A percentile compares a stretch with the other conserved stretches of the same genome.
These are phyloP conservation scores for Buxus sempervirens DNA, from an alignment of 164 flowering plant species.

Conservation along the genomic window DNA sequence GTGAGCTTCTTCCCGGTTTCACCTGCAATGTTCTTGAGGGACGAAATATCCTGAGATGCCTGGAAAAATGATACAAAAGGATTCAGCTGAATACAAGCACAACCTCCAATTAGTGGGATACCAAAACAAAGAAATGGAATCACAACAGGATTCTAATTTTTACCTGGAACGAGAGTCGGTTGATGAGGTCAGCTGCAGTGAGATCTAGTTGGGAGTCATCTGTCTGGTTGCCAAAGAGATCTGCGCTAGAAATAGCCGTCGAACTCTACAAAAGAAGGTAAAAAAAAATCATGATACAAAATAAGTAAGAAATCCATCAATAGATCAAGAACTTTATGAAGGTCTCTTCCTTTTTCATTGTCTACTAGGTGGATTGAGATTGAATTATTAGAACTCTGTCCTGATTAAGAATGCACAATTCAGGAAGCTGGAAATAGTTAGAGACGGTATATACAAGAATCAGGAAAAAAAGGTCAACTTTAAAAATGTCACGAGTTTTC, in stretches of 20 bases:
- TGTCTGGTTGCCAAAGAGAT: slow-evolving; percentile 64
- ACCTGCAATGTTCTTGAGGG: slow-evolving; percentile 89
- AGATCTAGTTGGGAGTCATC: slow-evolving; percentile 50
- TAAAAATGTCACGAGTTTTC: no score
- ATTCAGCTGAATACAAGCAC: neutral
- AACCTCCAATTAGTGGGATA: neutral
- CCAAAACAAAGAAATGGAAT: neutral
- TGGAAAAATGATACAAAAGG: slow-evolving; percentile 16
- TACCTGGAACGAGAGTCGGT: slow-evolving; percentile 81
- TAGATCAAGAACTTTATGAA: neutral
- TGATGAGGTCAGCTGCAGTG: slow-evolving; percentile 73
- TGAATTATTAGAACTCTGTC: no score
- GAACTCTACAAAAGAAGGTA: slow-evolving; percentile 50
- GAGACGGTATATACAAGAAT: no score
- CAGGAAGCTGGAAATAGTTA: neutral
- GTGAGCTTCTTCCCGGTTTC: slow-evolving; percentile 94
- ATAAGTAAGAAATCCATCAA: neutral
- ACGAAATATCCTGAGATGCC: slow-evolving; percentile 92
- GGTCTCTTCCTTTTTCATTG: no score
- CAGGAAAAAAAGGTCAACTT: no score
- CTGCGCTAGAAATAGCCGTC: slow-evolving; percentile 87
- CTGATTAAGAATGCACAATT: no score
- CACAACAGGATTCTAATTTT: neutral
- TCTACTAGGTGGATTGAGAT: no score
- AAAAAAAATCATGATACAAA: neutral